A percentile compares a stretch with the other conserved stretches of the same genome.
Evolutionary conservation across 306 rosid genomes (phyloP).

Genomic region (Vicia sativa): DNA sequence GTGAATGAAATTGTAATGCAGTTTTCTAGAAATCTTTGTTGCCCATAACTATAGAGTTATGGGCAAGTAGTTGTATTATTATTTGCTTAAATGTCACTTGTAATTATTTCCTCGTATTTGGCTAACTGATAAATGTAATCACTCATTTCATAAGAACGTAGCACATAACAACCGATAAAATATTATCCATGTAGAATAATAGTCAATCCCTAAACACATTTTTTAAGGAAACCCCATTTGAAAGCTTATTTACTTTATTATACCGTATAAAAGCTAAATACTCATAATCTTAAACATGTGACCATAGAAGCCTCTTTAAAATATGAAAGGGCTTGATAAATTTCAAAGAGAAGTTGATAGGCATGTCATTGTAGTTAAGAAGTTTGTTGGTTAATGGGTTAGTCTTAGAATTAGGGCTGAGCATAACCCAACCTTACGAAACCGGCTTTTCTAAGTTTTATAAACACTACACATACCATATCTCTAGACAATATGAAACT

Average conservation of each 20-base stretch:
- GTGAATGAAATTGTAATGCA: constrained; percentile 9
- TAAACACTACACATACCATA: too few relatives aligned
- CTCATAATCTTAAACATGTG: not conserved
- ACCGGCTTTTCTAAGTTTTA: too few relatives aligned
- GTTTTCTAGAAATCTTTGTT: constrained; percentile 22
- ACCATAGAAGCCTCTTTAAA: constrained; percentile 5
- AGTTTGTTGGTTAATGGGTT: not conserved
- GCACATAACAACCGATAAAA: not conserved
- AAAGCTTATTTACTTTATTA: not conserved
- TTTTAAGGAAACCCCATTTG: constrained; percentile 3
- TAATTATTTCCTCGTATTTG: constrained; percentile 4
- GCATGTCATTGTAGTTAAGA: not conserved
- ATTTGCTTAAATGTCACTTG: constrained; percentile 16
- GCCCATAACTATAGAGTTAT: constrained; percentile 16
- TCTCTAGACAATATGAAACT: too few relatives aligned
- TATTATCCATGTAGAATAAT: not conserved
- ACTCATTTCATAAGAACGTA: not conserved
- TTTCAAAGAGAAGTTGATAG: not conserved
- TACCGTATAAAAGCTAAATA: constrained; percentile 1
- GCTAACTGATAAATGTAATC: constrained; percentile 1
- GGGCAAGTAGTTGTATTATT: constrained; percentile 7
- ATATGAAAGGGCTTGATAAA: not conserved
- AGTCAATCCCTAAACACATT: not conserved
- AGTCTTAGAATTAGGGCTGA: not conserved
- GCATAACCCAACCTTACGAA: too few relatives aligned